Base-by-base conservation (phyloP, 345 rosid genomes). In the Raphanus raphanistrum region DNA sequence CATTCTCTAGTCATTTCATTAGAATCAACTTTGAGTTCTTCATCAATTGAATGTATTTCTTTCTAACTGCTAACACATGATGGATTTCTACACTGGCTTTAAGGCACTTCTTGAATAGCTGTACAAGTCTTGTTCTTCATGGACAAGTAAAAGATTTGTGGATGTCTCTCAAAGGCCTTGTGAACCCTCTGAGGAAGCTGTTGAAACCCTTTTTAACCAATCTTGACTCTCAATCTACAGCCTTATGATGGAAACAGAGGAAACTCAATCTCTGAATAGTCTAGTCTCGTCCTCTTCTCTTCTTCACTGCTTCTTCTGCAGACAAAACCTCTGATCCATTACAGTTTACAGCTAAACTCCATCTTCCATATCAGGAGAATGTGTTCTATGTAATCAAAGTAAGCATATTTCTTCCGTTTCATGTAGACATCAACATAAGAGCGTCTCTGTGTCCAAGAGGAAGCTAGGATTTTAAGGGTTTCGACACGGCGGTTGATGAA, bases 91-190 rank as follows among this genome's bases (percentile, higher is more conserved):
- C 83, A 61, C 85, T 76, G 1, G 59, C 59, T 58, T 84, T 21
- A 21, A 21, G 21, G 21, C 21, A 21, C 21, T 21, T 21, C 21
- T 0, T 21, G 21, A 21, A 21, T 21, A 1, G 88, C 88, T 1
- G 96, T 88, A 71, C 98, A 84, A 6, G 96, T 93, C 33, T 87
- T 86, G 48, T 85, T 91, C 86, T 70, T 88, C 68, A 84, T 79
- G 73, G 96, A 90, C 86, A 90, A 80, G 83, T 90, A 93, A 72
- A 93, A 93, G 17, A 90, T 76, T 57, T 87, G 87, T 2, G 96
- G 90, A 84, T 93, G 97, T 81, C 97, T 88, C 85, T 93, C 96
- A 82, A 91, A 93, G 0, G 96, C 94, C 87, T 83, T 93, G 76
- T 93, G 98, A 68, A 90, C 86, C 70, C 86, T 89, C 71, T 87